Base-by-base conservation (phyloP, 2,329 filamentous ascomycete genomes). In the Arthroderma uncinatum region DNA sequence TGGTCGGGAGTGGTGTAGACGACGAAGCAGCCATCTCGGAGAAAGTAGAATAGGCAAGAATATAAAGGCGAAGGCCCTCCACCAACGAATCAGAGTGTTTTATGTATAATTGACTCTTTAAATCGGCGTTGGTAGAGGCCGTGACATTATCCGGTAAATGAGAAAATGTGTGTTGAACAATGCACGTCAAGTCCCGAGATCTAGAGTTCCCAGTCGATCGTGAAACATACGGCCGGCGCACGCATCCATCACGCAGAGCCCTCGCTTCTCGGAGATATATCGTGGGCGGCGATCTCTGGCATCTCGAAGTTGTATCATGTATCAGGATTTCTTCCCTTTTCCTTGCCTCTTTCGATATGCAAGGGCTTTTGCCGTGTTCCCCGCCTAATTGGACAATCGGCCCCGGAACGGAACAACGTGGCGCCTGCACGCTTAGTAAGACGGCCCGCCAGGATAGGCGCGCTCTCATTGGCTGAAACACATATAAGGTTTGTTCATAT, bases 11-110 rank as follows among this genome's bases (percentile, higher is more conserved):
- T 4, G 55, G 25, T 47, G 54, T 28, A 59, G 48, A 34, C 44
- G 57, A 56, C 25, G 58, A 39, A 34, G 56, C 56, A 36, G 52
- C 53, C 34, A 36, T 57, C 40, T 56, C 36, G 34, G 40, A 33
- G 39, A 42, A 52, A 25, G 30, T 36, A 19, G 8, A 12, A 53
- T 19, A 23, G 14, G 30, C 30, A 10, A 14, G 7, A 6, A 10
- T 30, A 23, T 42, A 19, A 8, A 23, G 21, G 21, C 7, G n/a
- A 42, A 19, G 8, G 39, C 8, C n/a, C 44, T 28, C 44, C 44
- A n/a, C 4, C 12, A n/a, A 48, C n/a, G 12, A 48, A n/a, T 16
- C 44, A 21, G 10, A 23, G 23, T 28, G 21, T 12, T 28, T 12
- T 25, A 48, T 48, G 44, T 48, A 48, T 28, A 48, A 6, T 23